Evolutionary conservation across 164 flowering plant genomes (phyloP).

Genomic region (Aristolochia contorta): DNA sequence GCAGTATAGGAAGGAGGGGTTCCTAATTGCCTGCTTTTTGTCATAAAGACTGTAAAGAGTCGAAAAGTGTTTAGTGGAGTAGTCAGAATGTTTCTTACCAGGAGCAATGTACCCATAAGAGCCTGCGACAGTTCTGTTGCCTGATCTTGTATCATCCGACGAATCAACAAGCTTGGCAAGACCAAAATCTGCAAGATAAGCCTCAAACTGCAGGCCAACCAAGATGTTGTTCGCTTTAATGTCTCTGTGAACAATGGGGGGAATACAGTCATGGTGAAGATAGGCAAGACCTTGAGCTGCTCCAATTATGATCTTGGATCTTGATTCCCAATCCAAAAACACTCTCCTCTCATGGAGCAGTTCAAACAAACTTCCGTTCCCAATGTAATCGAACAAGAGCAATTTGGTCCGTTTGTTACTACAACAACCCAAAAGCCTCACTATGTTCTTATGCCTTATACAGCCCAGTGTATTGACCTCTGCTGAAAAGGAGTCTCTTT

Average conservation of each 20-base stretch:
- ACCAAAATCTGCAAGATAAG: slow-evolving; percentile 59
- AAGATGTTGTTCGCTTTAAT: slow-evolving; percentile 56
- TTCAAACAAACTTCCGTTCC: slow-evolving; percentile 43
- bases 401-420: slow-evolving; percentile 35
- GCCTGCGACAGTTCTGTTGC: slow-evolving; percentile 41
- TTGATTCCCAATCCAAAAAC: slow-evolving; percentile 47
- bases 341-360: slow-evolving; percentile 41
- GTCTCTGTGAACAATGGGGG: slow-evolving; percentile 56
- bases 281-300: slow-evolving; percentile 57
- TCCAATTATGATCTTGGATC: slow-evolving; percentile 45
- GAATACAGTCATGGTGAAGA: slow-evolving; percentile 63
- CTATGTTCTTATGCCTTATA: slow-evolving; percentile 54
- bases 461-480: slow-evolving; percentile 51
- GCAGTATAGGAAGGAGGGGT: too few relatives aligned
- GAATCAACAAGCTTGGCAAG: slow-evolving; percentile 41
- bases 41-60: not conserved
- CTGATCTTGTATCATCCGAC: slow-evolving; percentile 20
- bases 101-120: slow-evolving; percentile 74
- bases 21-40: not conserved
- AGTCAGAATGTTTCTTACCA: slow-evolving; percentile 22
- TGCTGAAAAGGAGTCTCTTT: slow-evolving; percentile 41
- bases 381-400: slow-evolving; percentile 51
- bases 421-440: slow-evolving; percentile 52
- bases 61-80: not conserved
- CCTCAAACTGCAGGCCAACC: slow-evolving; percentile 43